A percentile compares a stretch with the other conserved stretches of the same genome.
Evolutionary conservation across 345 rosid genomes (phyloP).

Genomic region (Zanthoxylum bungeanum): DNA sequence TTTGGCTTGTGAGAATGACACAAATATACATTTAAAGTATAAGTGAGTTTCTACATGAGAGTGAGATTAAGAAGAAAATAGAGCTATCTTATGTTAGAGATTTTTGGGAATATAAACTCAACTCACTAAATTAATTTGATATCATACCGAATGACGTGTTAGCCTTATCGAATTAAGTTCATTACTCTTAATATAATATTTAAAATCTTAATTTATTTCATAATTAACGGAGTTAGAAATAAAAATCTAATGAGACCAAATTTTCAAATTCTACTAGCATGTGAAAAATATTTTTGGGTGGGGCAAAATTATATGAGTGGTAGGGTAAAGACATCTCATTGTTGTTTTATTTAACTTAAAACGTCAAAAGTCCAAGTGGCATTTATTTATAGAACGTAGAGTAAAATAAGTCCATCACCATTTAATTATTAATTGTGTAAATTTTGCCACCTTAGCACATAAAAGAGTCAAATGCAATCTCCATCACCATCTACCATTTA

Average conservation of each 20-base stretch:
- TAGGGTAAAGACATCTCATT: neutral
- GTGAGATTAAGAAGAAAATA: neutral
- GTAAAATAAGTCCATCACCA: neutral
- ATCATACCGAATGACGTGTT: no score
- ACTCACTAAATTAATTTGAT: no score
- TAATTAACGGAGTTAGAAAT: no score
- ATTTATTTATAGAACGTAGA: neutral
- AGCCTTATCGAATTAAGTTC: no score
- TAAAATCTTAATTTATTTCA: neutral
- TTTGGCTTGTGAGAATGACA: neutral
- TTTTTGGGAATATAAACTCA: neutral
- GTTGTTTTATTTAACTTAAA: neutral
- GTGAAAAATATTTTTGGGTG: neutral
- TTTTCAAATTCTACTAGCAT: no score
- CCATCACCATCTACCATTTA: slow-evolving; percentile 11
- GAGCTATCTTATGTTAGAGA: neutral
- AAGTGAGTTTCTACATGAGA: neutral
- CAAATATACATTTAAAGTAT: neutral
- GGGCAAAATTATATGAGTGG: neutral
- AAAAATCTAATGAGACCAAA: no score
- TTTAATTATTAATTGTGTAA: neutral
- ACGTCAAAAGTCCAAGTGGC: neutral
- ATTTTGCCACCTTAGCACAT: neutral
- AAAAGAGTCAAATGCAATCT: neutral
- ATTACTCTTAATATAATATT: no score